These are phyloP conservation scores for Pterocarpus macrocarpus DNA, from an alignment of 306 rosid species.

Conservation along the genomic window DNA sequence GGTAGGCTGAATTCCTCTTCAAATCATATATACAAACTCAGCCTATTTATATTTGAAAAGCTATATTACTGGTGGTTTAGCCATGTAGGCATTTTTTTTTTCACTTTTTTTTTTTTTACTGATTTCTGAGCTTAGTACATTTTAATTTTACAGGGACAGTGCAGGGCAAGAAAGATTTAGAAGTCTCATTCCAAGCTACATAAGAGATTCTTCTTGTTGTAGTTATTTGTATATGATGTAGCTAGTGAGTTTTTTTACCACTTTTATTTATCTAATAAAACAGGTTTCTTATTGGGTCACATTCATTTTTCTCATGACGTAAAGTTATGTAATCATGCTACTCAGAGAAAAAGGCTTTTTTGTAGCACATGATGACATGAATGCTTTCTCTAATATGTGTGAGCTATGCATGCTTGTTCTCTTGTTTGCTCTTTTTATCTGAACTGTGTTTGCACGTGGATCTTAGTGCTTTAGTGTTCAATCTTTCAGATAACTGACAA, in stretches of 20 bases:
- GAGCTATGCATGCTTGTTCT: conserved; percentile 11
- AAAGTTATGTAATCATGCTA: conserved; percentile 11
- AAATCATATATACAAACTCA: conserved; percentile 22
- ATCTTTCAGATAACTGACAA: conserved; percentile 3
- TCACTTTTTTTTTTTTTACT: conserved; percentile 1
- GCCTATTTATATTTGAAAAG: conserved; percentile 6
- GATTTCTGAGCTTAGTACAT: conserved; percentile 33
- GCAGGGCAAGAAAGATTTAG: conserved; percentile 99
- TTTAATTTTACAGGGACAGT: conserved; percentile 80
- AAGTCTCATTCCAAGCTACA: conserved; percentile 99
- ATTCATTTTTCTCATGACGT: conserved; percentile 14
- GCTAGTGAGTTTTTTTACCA: conserved; percentile 71
- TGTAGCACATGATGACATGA: neutral
- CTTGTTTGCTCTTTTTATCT: neutral
- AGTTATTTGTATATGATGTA: conserved; percentile 90
- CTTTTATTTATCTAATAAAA: conserved; percentile 20
- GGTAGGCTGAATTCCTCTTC: conserved; percentile 63
- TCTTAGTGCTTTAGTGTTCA: conserved; percentile 27
- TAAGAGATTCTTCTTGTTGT: conserved; percentile 98
- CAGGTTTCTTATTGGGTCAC: neutral
- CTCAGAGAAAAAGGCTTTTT: neutral
- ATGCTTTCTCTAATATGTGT: conserved; percentile 26
- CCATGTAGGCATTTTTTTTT: conserved; percentile 3
- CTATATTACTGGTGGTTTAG: conserved; percentile 1
- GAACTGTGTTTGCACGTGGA: conserved; percentile 27